phyloP scores from a whole-genome alignment of 1,284 basidiomycete species.

The Xerocomus cyaneibrunnescens region DNA sequence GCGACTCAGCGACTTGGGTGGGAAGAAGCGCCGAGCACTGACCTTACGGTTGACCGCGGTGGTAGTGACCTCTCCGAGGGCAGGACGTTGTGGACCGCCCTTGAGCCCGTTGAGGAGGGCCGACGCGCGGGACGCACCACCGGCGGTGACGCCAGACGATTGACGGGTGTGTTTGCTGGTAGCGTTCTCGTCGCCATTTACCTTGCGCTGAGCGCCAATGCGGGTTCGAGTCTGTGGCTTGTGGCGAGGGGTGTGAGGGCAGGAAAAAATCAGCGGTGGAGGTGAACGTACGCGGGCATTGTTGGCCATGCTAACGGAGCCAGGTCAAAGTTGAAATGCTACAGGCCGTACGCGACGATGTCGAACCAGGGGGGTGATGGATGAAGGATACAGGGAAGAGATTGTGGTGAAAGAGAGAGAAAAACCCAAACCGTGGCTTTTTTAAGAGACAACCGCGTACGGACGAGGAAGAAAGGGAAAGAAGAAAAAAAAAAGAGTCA shows the following conservation, averaged over 20 bases:
- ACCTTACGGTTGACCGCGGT: slow-evolving; percentile 75
- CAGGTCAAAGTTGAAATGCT: slow-evolving; percentile 36
- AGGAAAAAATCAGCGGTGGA: slow-evolving; percentile 6
- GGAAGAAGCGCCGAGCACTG: slow-evolving; percentile 27
- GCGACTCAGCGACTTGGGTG: slow-evolving; percentile 18
- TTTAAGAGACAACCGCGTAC: slow-evolving; percentile 10
- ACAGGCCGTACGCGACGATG: slow-evolving; percentile 23
- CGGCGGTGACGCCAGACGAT: slow-evolving; percentile 45
- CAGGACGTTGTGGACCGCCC: slow-evolving; percentile 51
- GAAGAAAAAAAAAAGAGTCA: slow-evolving; percentile 21
- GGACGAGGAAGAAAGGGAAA: slow-evolving; percentile 8
- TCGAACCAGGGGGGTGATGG: slow-evolving; percentile 11
- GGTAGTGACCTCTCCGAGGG: slow-evolving; percentile 69
- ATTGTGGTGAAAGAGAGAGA: slow-evolving; percentile 26
- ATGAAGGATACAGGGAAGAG: slow-evolving; percentile 24
- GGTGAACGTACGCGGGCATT: slow-evolving; percentile 50
- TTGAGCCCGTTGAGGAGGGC: slow-evolving; percentile 52
- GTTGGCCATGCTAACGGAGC: slow-evolving; percentile 50
- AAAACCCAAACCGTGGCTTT: slow-evolving; percentile 22
- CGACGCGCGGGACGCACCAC: slow-evolving; percentile 48
- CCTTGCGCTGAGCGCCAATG: slow-evolving; percentile 55
- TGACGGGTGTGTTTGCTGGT: slow-evolving; percentile 62
- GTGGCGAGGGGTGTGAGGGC: slow-evolving; percentile 5
- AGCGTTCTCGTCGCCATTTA: slow-evolving; percentile 68
- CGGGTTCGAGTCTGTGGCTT: slow-evolving; percentile 41